Conservation (phyloP, 352 stramenopile genomes). For the Lagenidium giganteum region DNA sequence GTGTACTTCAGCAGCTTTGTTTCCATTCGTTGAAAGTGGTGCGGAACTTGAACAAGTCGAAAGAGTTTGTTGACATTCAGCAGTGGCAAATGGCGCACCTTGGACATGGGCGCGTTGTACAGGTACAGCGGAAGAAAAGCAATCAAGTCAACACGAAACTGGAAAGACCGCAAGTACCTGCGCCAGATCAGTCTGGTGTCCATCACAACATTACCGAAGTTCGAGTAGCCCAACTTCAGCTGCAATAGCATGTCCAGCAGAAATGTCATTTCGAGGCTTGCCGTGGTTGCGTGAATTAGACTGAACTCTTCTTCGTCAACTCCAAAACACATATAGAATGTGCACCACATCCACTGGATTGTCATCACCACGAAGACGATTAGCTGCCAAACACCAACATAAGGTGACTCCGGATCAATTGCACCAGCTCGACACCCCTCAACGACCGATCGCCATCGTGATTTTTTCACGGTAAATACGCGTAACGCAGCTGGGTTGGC, state of each 20-base stretch:
- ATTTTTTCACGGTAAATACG: too few species aligned
- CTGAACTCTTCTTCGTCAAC: too few species aligned
- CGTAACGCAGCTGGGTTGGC: too few species aligned
- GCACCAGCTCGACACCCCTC: too few species aligned
- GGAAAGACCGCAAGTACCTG: not conserved
- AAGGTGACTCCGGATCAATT: not conserved
- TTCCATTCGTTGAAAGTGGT: constrained; percentile 10
- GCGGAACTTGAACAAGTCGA: constrained; percentile 8
- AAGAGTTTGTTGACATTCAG: constrained; percentile 14
- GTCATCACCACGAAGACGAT: not conserved
- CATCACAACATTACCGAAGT: constrained; percentile 6
- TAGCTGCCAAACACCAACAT: not conserved
- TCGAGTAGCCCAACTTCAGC: not conserved
- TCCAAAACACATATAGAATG: not conserved
- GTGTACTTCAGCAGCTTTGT: constrained; percentile 9
- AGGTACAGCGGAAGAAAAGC: not conserved
- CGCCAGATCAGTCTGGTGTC: not conserved
- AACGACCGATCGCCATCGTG: too few species aligned
- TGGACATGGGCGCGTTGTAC: too few species aligned
- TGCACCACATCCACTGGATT: not conserved
- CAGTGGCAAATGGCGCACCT: constrained; percentile 2
- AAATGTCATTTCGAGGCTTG: constrained; percentile 2
- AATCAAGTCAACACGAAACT: constrained; percentile 1
- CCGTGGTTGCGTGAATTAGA: too few species aligned
- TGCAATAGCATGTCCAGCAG: constrained; percentile 3